Conservation (phyloP, 1,284 basidiomycete species). For the Rhodotorula sp. region DNA sequence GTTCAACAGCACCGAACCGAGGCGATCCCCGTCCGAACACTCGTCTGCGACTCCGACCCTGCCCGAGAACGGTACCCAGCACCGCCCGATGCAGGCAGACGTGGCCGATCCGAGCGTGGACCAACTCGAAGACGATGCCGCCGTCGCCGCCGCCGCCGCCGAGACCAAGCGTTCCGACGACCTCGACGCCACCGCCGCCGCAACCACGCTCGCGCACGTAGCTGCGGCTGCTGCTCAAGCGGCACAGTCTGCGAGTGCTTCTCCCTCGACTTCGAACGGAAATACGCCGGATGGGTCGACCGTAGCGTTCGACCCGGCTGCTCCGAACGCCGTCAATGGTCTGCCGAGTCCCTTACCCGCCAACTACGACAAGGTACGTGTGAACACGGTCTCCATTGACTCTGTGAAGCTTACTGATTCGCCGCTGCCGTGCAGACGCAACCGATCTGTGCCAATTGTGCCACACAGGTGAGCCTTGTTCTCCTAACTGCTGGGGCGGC, state of each 20-base stretch:
- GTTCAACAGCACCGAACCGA: constrained; percentile 4
- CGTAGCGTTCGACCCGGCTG: constrained; percentile 22
- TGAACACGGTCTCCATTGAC: too few species aligned
- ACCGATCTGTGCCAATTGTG: constrained; percentile 43
- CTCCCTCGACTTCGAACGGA: not conserved
- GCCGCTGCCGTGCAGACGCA: constrained; percentile 22
- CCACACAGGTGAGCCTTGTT: constrained; percentile 35
- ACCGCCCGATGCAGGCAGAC: not conserved
- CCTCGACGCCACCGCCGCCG: constrained; percentile 22
- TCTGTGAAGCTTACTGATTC: not conserved
- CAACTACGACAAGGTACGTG: constrained; percentile 34
- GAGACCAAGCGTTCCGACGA: constrained; percentile 18
- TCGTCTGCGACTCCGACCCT: not conserved
- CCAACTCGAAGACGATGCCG: not conserved
- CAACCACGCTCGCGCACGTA: constrained; percentile 21
- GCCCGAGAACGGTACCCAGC: not conserved
- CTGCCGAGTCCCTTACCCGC: constrained; percentile 28
- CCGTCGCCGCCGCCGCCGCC: not conserved
- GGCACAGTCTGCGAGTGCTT: not conserved
- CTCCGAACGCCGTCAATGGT: constrained; percentile 31
- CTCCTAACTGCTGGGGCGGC: not conserved
- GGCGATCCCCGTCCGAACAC: not conserved
- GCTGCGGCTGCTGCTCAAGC: constrained; percentile 16
- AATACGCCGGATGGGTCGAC: not conserved
- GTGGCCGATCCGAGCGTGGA: not conserved